Evolutionary conservation across 1,284 basidiomycete genomes (phyloP), one percentile per base, ranked within the genome.

Genomic region (Leccinum holopus): DNA sequence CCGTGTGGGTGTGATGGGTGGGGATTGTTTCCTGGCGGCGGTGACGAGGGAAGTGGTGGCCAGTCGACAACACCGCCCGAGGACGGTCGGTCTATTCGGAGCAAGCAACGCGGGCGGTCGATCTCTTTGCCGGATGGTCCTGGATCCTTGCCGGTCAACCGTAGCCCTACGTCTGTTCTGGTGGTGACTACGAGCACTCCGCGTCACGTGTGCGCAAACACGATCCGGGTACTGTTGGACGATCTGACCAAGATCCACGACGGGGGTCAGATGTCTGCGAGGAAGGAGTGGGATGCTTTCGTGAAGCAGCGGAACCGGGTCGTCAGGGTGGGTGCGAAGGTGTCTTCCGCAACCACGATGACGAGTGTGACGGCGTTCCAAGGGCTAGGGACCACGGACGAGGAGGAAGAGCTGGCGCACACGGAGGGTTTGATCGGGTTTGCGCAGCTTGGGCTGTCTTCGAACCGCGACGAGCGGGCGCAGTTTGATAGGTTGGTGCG

Each of bases 171-270:
- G 0, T 82, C 87, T 0, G 80, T 91, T 11, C 78, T 91, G 21
- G 73, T 80, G 3, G 79, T 90, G 51, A 84, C 79, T 33, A 66
- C 79, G 0, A 81, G 84, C 61, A 87, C 87, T 4, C 90, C 89
- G 0, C 81, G 81, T 1, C 90, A 92, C 70, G 84, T 84, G 6
- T 92, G 90, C 66, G 84, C 87, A 1, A 86, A 89, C 67, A 94
- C 90, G 3, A 86, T 98, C 47, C 87, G 90, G 10, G 79, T 79
- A 16, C 79, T 98, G 21, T 81, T 99, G 1, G 83, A 85, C n/a
- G 86, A 93, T 73, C 82, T 98, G 44, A 94, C 87, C 2, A 86
- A 87, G 62, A 90, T 95, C 56, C 95, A 98, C 71, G 95, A 98
- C 69, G 77, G 85, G 65, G 86, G 89, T 59, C 95, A 99, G 72